Evolutionary conservation across 179 eudicot species (phyloP), one percentile per base, ranked within the genome.

Genomic region (Silene coronaria): DNA sequence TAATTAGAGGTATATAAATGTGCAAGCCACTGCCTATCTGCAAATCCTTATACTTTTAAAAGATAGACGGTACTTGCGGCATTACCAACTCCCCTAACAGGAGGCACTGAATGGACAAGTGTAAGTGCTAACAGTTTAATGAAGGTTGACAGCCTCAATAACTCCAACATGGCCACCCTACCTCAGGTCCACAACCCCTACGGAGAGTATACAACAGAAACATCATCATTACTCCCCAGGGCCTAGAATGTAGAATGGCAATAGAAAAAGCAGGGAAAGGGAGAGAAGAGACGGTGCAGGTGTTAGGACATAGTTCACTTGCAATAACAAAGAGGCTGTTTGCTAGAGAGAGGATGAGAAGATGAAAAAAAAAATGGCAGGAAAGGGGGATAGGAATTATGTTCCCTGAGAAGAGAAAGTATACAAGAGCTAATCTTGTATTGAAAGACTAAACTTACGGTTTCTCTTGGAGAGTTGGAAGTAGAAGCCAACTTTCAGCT

Each of bases 401-500:
- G 59, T 71, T 53, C 74, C 51, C n/a, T 10, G 17, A 53, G 23
- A 27, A 17, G 34, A 70, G 36, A 70, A 46, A 71, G 5, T 21
- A 27, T 26, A 51, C 74, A 67, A 66, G 13, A 66, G 38, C 53
- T 67, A 38, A 36, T 42, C 22, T 21, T 36, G 14, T 16, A 17
- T 12, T 22, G 55, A 71, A 26, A 12, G 0, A 24, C 73, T 19
- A 2, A 65, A 72, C 92, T 87, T 89, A 94, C 98, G 85, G 73
- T 74, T 64, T 65, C 13, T 76, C 85, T 17, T 84, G 81, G 27
- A 91, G 67, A 71, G 69, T 79, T 42, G 96, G 95, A 80, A 64
- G 79, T 72, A 92, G 78, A 86, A 88, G 83, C 97, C 98, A 92
- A 70, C 82, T 86, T 77, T 88, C 91, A 77, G 97, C 98, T 81